Evolutionary conservation across 1,139 yeast genomes (phyloP), one percentile per base, ranked within the genome.

Genomic region (Tardiomyces blankii): DNA sequence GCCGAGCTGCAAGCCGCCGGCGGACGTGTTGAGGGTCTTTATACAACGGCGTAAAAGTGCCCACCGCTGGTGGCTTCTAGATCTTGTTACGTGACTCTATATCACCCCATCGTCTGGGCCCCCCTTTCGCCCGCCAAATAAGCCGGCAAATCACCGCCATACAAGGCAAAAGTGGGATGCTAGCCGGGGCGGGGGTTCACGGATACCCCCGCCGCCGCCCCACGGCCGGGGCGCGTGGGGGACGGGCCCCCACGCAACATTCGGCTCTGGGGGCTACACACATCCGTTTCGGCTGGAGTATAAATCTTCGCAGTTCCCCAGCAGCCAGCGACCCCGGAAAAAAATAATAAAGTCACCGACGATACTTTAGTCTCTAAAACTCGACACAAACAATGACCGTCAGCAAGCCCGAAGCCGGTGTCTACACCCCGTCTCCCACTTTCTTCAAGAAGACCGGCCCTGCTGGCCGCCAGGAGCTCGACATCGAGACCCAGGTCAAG

Each of bases 341-440:
- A 14, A 35, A 14, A 35, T 16, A 30, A 30, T 12, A 3, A 3
- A 14, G 35, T 30, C 35, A 5, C 35, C 4, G 16, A 21, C n/a
- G 35, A 27, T 8, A 27, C 11, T 8, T 9, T 27, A 27, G 8
- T 27, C 12, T 5, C 16, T 5, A 30, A 13, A 30, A 4, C 16
- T 14, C 5, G 5, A 5, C 35, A 4, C 5, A 30, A 5, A 16
- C 21, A 16, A 41, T 41, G 42, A 41, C 42, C 18, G 38, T 40
- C 33, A 27, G 21, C 42, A 23, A 23, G 11, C 42, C 42, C 16
- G 38, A 18, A 11, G 38, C 67, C 42, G 76, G 75, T 41, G 67
- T 73, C 38, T 73, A 72, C 57, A 67, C 74, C 21, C 77, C 77
- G 23, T 62, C 67, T n/a, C 70, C 75, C 46, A 73, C 79, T 8